Base-by-base conservation (phyloP, 345 rosid genomes). In the Mallotus nudiflorus region DNA sequence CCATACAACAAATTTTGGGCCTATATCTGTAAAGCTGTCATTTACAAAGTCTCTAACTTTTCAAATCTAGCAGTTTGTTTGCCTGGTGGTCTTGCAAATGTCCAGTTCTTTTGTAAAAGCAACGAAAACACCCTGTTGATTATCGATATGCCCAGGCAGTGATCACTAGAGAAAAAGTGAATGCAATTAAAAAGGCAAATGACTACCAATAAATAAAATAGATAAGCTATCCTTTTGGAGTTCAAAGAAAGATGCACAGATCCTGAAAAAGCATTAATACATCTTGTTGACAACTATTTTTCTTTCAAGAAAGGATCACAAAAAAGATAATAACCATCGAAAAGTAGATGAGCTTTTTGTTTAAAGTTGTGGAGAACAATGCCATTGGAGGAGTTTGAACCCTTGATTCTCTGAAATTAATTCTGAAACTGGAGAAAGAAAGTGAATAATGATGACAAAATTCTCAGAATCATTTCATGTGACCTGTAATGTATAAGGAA, bases 391-490 rank as follows among this genome's bases (percentile, higher is more conserved):
- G 0, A 18, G 52, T 48, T 48, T 48, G 52, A 15, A 48, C 37
- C 5, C 20, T 48, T 1, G 33, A 14, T 14, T 54, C 19, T 15
- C 16, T 7, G n/a, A 35, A 5, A 14, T 6, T 14, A 27, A 13
- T 55, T 55, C 60, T 55, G 60, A 25, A 55, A 55, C n/a, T 27
- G 60, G 33, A 54, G 59, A 54, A 27, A 54, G 59, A 27, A 25
- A 25, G 33, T 27, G 18, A 54, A 52, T 52, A 20, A 52, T 13
- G 56, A 52, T 22, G 12, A 52, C 2, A 11, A 52, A 52, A 12
- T 9, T 25, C 52, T 48, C 6, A 16, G 18, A 1, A 16, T 18
- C n/a, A 48, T 55, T 11, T 14, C 31, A 27, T 54, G 25, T 54
- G 5, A 2, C 39, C 7, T 29, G 20, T 33, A 33, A 33, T 33